Evolutionary conservation across 1,284 basidiomycete species (phyloP).

Genomic region (Fomitopsis pinicola): DNA sequence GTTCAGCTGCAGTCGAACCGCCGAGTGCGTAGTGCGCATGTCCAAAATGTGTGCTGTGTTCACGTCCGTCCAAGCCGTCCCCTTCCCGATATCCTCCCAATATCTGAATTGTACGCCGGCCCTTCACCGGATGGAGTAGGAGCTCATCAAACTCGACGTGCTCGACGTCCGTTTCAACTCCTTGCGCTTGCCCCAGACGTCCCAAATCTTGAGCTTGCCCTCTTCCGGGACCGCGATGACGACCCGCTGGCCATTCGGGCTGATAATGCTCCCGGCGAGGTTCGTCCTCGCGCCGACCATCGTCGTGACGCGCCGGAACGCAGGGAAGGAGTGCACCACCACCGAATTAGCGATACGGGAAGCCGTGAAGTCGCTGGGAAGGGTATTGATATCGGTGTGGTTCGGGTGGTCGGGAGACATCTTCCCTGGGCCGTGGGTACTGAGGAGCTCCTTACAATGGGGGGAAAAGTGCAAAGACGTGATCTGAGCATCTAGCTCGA

Average conservation of each 20-base stretch:
- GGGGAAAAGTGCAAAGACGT: slow-evolving; percentile 84
- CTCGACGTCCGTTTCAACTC: slow-evolving; percentile 32
- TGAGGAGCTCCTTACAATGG: slow-evolving; percentile 85
- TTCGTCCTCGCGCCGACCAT: slow-evolving; percentile 36
- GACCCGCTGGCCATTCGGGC: slow-evolving; percentile 42
- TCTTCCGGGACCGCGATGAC: slow-evolving; percentile 45
- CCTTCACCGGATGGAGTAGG: neutral
- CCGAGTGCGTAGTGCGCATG: too few relatives aligned
- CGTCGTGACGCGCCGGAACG: slow-evolving; percentile 39
- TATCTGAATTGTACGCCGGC: neutral
- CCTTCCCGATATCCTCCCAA: neutral
- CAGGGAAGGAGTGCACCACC: slow-evolving; percentile 53
- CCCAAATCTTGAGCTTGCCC: slow-evolving; percentile 46
- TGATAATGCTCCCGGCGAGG: slow-evolving; percentile 42
- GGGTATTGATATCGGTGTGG: slow-evolving; percentile 6
- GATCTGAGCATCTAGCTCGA: slow-evolving; percentile 66
- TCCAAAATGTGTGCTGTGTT: neutral
- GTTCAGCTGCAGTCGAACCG: neutral
- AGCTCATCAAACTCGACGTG: slow-evolving; percentile 3
- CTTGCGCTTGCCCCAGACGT: slow-evolving; percentile 51
- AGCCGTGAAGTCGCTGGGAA: slow-evolving; percentile 14
- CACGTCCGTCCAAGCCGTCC: neutral
- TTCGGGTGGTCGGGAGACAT: slow-evolving; percentile 22
- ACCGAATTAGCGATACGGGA: slow-evolving; percentile 40
- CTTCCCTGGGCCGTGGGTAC: slow-evolving; percentile 63